Conservation (phyloP, 2,329 filamentous ascomycete genomes). For the Coleophoma cylindrospora region DNA sequence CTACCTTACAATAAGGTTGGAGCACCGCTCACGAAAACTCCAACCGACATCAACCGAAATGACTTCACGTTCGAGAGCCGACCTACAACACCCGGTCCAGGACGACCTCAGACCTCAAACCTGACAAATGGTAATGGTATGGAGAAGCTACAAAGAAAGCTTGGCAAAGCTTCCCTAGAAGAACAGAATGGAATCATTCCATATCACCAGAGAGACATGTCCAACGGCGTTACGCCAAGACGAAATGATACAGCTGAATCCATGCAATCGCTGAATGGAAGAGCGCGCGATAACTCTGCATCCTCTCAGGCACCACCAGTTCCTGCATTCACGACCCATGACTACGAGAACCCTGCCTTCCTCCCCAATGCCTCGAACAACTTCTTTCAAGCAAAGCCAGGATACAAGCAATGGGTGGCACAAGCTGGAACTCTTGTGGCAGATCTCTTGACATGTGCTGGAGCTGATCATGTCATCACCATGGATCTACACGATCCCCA, state of each 20-base stretch:
- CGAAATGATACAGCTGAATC: slow-evolving; percentile 34
- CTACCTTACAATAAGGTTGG: slow-evolving; percentile 95
- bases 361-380: slow-evolving; percentile 43
- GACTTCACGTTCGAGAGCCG: slow-evolving; percentile 90
- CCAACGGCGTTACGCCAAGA: slow-evolving; percentile 30
- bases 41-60: slow-evolving; percentile 42
- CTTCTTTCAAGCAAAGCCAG: slow-evolving; percentile 76
- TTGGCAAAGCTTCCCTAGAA: slow-evolving; percentile 62
- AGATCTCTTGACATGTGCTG: slow-evolving; percentile 89
- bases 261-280: slow-evolving; percentile 25
- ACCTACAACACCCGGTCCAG: slow-evolving; percentile 76
- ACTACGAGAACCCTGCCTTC: slow-evolving; percentile 54
- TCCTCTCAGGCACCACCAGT: slow-evolving; percentile 11
- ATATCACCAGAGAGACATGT: slow-evolving; percentile 8
- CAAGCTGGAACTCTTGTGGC: slow-evolving; percentile 94
- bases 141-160: slow-evolving; percentile 65
- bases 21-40: slow-evolving; percentile 74
- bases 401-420: slow-evolving; percentile 98
- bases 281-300: slow-evolving; percentile 16
- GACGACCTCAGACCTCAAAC: slow-evolving; percentile 60
- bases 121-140: slow-evolving; percentile 55
- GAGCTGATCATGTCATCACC: slow-evolving; percentile 93
- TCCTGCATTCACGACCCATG: slow-evolving; percentile 52
- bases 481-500: slow-evolving; percentile 97
- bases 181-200: slow-evolving; percentile 41